These are phyloP conservation scores for Musa schizocarpa DNA, from an alignment of 176 grass and related monocot species.

Conservation along the genomic window DNA sequence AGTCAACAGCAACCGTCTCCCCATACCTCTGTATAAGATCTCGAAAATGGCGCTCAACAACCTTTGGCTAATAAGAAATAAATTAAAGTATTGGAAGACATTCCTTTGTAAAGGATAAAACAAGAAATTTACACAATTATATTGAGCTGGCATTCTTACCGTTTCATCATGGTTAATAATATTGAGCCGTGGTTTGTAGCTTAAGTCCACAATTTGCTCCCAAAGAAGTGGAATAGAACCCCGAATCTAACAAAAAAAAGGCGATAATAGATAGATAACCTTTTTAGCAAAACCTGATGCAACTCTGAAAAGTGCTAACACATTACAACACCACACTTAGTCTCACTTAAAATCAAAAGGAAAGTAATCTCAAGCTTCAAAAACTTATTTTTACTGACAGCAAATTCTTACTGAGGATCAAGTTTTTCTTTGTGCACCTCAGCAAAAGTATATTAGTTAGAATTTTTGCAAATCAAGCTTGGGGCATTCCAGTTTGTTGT, in stretches of 20 bases:
- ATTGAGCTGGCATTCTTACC: constrained; percentile 31
- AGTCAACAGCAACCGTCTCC: constrained; percentile 54
- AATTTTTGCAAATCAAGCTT: no score
- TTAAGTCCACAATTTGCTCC: constrained; percentile 99
- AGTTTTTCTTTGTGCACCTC: neutral
- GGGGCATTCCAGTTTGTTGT: no score
- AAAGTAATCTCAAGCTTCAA: neutral
- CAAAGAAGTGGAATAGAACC: constrained; percentile 96
- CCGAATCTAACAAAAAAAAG: constrained; percentile 45
- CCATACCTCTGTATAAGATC: constrained; percentile 95
- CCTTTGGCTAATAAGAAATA: constrained; percentile 50
- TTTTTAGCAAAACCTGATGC: neutral
- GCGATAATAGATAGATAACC: neutral
- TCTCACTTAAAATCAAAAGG: neutral
- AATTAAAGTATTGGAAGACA: constrained; percentile 20
- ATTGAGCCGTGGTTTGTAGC: constrained; percentile 78
- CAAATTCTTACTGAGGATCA: neutral
- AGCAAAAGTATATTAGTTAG: no score
- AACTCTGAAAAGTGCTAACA: neutral
- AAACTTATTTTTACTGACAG: neutral
- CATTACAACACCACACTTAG: neutral
- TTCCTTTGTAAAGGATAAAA: constrained; percentile 12
- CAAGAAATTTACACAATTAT: neutral
- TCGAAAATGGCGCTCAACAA: constrained; percentile 68
- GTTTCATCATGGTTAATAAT: constrained; percentile 80